Conservation (phyloP, 441 rosid species). For the Theobroma grandiflorum region DNA sequence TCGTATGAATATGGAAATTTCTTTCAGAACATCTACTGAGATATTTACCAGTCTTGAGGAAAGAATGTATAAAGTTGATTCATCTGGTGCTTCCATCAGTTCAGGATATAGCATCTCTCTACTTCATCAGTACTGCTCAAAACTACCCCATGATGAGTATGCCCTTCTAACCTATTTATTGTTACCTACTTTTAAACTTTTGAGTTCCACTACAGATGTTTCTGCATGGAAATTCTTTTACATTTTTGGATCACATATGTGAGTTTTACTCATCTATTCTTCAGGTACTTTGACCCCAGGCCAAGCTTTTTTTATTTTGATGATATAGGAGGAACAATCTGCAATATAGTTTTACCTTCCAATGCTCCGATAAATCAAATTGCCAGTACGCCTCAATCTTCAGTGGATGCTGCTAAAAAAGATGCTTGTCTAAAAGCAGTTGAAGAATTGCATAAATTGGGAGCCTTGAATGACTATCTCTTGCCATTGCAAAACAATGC, state of each 20-base stretch:
- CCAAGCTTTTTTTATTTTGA: conserved; percentile 80
- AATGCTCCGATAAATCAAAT: conserved; percentile 83
- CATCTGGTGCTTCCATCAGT: conserved; percentile 84
- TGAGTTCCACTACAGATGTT: conserved; percentile 16
- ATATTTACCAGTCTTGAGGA: conserved; percentile 57
- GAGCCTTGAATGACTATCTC: conserved; percentile 77
- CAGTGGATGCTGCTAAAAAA: conserved; percentile 84
- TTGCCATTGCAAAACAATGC: conserved; percentile 58
- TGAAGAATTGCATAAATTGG: conserved; percentile 80
- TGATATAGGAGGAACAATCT: conserved; percentile 76
- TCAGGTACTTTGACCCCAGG: conserved; percentile 87
- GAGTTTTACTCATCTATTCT: conserved; percentile 36
- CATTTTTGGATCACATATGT: conserved; percentile 13
- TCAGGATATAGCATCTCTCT: conserved; percentile 88
- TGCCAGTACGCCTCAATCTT: conserved; percentile 63
- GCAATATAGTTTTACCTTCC: conserved; percentile 77
- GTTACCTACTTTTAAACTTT: conserved; percentile 26
- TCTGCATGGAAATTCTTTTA: conserved; percentile 18
- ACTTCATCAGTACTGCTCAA: conserved; percentile 84
- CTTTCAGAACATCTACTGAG: conserved; percentile 70
- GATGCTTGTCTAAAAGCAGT: conserved; percentile 90
- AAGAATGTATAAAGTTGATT: conserved; percentile 70
- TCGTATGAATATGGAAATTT: conserved; percentile 81
- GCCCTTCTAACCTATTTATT: conserved; percentile 39
- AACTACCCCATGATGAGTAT: conserved; percentile 97